These are phyloP conservation scores for Ambrosia hybrid DNA, from an alignment of 140 eudicot species.

Conservation along the genomic window DNA sequence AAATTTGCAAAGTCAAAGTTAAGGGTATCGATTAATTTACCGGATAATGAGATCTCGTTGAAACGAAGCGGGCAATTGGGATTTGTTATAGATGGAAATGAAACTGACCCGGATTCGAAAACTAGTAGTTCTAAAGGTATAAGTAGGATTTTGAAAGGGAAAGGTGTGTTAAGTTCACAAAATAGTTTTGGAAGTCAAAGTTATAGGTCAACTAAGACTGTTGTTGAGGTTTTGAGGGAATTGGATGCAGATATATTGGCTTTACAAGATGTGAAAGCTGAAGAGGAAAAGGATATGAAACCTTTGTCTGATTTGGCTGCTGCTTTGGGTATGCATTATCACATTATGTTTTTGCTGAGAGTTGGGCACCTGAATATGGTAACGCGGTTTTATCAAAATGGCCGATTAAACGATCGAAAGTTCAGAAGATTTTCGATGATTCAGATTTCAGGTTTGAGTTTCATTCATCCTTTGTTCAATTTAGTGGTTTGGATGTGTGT, in stretches of 20 bases:
- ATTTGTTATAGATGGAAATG: constrained; percentile 29
- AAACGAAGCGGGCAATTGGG: constrained; percentile 61
- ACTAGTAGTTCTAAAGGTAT: constrained; percentile 22
- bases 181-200: constrained; percentile 42
- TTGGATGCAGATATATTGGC: constrained; percentile 89
- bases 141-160: constrained; percentile 52
- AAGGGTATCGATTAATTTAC: constrained; percentile 87
- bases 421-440: constrained; percentile 87
- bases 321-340: constrained; percentile 89
- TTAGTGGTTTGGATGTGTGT: background rate
- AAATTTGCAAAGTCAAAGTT: constrained; percentile 75
- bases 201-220: constrained; percentile 46
- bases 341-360: constrained; percentile 80
- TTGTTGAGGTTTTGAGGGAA: constrained; percentile 79
- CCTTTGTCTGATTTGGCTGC: constrained; percentile 89
- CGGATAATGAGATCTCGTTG: constrained; percentile 86
- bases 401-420: constrained; percentile 84
- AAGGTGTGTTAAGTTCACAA: constrained; percentile 50
- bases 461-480: constrained; percentile 1
- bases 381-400: constrained; percentile 86
- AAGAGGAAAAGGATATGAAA: constrained; percentile 85
- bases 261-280: constrained; percentile 95
- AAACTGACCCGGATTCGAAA: constrained; percentile 34
- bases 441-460: constrained; percentile 85
- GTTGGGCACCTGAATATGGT: constrained; percentile 99